These are phyloP conservation scores for Drechslerella dactyloides DNA, from an alignment of 2,329 filamentous ascomycete genomes.

Conservation along the genomic window DNA sequence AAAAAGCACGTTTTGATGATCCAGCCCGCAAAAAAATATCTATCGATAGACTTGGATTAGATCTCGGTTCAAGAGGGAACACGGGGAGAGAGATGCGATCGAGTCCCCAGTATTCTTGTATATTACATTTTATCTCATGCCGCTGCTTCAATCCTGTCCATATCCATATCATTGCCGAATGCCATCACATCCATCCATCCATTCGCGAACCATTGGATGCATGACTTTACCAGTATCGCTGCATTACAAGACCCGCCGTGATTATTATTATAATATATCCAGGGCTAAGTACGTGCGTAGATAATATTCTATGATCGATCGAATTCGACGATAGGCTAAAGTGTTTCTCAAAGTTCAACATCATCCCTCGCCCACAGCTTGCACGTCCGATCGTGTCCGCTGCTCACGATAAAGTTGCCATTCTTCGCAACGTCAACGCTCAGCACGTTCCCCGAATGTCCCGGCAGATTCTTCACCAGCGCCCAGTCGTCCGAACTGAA, in stretches of 20 bases:
- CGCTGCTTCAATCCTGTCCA: conserved; percentile 35
- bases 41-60: conserved; percentile 8
- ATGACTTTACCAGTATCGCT: no score
- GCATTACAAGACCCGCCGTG: background rate
- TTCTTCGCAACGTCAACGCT: conserved; percentile 87
- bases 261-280: no score
- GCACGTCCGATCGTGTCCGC: conserved; percentile 90
- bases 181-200: conserved; percentile 26
- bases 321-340: no score
- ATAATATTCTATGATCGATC: no score
- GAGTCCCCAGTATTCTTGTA: conserved; percentile 41
- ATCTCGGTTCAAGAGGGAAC: background rate
- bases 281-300: no score
- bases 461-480: conserved; percentile 81
- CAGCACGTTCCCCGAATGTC: conserved; percentile 89
- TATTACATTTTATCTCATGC: conserved; percentile 48
- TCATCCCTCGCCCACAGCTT: conserved; percentile 95
- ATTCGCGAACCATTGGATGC: background rate
- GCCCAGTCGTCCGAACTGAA: conserved; percentile 98
- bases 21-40: conserved; percentile 5
- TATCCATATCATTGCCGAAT: conserved; percentile 46
- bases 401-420: conserved; percentile 90
- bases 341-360: conserved; percentile 60
- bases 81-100: background rate
- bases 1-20: conserved; percentile 9